Conservation (phyloP, 441 rosid species). For the California macrophylla region DNA sequence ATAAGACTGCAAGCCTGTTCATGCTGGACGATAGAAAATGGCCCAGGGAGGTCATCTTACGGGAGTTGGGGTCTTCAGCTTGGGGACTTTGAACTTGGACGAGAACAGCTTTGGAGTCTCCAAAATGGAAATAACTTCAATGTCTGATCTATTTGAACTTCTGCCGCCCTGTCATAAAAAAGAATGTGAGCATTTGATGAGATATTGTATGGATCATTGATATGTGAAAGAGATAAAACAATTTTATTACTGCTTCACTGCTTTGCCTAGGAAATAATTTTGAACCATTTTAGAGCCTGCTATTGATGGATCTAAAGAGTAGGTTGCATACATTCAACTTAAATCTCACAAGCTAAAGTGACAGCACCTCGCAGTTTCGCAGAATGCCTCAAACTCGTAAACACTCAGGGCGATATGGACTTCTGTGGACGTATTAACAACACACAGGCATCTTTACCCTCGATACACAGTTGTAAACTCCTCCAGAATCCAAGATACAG, state of each 20-base stretch:
- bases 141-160: constrained; percentile 48
- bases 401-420: neutral
- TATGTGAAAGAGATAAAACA: too few species aligned
- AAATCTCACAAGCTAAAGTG: neutral
- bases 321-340: neutral
- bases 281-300: too few species aligned
- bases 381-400: neutral
- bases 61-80: constrained; percentile 39
- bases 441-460: neutral
- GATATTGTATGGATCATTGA: too few species aligned
- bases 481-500: neutral
- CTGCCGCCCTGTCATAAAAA: constrained; percentile 36
- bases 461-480: neutral
- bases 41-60: constrained; percentile 19
- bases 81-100: constrained; percentile 58
- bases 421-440: neutral
- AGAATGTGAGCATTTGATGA: neutral
- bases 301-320: too few species aligned
- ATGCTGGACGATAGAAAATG: neutral
- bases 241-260: neutral
- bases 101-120: constrained; percentile 61
- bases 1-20: too few species aligned
- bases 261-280: neutral
- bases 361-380: neutral
- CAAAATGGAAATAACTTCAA: constrained; percentile 15